phyloP scores from a whole-genome alignment of 495 filamentous ascomycete genomes.

The Lentithecium fluviatile region DNA sequence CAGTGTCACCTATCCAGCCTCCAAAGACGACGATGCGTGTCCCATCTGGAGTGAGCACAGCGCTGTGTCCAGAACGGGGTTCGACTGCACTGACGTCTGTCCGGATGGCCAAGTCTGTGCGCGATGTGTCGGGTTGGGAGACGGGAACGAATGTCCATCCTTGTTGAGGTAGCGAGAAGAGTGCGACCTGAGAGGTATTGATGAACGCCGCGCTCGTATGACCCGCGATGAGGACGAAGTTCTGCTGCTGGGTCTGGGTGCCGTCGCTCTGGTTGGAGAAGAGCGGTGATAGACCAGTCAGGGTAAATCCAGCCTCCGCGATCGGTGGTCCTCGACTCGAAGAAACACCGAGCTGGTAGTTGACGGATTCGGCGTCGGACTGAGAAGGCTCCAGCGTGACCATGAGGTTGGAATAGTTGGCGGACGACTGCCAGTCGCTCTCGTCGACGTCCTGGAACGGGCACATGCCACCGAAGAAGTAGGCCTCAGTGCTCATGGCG shows the following conservation, averaged over 20 bases:
- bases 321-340: constrained; percentile 62
- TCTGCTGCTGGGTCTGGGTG: constrained; percentile 63
- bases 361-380: constrained; percentile 22
- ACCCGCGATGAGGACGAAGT: constrained; percentile 80
- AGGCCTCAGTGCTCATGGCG: constrained; percentile 55
- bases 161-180: constrained; percentile 82
- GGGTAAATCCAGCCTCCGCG: constrained; percentile 81
- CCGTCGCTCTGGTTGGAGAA: constrained; percentile 54
- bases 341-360: constrained; percentile 46
- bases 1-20: constrained; percentile 84
- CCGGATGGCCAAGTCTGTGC: constrained; percentile 53
- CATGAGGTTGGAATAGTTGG: constrained; percentile 77
- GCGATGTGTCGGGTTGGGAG: constrained; percentile 44
- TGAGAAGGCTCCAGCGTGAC: constrained; percentile 55
- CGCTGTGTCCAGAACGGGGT: constrained; percentile 81
- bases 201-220: constrained; percentile 82
- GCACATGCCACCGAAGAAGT: constrained; percentile 88
- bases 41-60: constrained; percentile 76
- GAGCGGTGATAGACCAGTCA: constrained; percentile 68
- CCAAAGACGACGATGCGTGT: constrained; percentile 72
- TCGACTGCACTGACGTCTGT: constrained; percentile 52
- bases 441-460: constrained; percentile 50
- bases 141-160: constrained; percentile 79
- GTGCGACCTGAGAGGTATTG: constrained; percentile 86
- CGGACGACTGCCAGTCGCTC: constrained; percentile 58